Conservation (phyloP, 768 basidiomycete species). For the Mycena polygramma region DNA sequence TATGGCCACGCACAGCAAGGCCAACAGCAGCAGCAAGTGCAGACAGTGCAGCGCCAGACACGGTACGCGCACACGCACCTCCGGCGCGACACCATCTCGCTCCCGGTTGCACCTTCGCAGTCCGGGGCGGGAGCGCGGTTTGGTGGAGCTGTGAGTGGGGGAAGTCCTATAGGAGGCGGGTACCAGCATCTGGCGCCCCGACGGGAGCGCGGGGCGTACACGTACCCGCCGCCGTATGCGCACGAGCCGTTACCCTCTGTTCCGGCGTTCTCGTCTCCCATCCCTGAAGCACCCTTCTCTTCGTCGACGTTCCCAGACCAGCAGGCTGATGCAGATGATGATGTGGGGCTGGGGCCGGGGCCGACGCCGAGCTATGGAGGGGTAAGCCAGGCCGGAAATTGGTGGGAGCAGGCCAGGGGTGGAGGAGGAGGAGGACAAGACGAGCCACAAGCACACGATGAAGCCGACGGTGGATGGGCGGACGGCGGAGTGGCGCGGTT, state of each 20-base stretch:
- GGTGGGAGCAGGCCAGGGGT: slow-evolving; percentile 30
- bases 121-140: slow-evolving; percentile 19
- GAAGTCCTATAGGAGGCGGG: slow-evolving; percentile 37
- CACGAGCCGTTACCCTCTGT: neutral
- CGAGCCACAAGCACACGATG: neutral
- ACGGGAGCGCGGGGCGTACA: slow-evolving; percentile 37
- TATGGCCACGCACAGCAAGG: neutral
- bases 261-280: no score
- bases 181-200: slow-evolving; percentile 38
- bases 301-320: no score
- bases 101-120: slow-evolving; percentile 42
- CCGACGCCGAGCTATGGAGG: slow-evolving; percentile 26
- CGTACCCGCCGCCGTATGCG: slow-evolving; percentile 33
- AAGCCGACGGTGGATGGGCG: slow-evolving; percentile 46
- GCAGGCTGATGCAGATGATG: neutral
- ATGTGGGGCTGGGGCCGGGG: slow-evolving; percentile 4
- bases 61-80: slow-evolving; percentile 35
- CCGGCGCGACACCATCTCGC: slow-evolving; percentile 48
- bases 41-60: slow-evolving; percentile 36
- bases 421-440: neutral
- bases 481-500: slow-evolving; percentile 38
- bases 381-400: neutral
- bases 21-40: neutral
- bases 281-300: no score
- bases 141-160: slow-evolving; percentile 36